Percentiles rank a stretch among this genome's conserved stretches.
Evolutionary conservation across 2,329 filamentous ascomycete genomes (phyloP).

Genomic region (Ceratocystis smalleyi): DNA sequence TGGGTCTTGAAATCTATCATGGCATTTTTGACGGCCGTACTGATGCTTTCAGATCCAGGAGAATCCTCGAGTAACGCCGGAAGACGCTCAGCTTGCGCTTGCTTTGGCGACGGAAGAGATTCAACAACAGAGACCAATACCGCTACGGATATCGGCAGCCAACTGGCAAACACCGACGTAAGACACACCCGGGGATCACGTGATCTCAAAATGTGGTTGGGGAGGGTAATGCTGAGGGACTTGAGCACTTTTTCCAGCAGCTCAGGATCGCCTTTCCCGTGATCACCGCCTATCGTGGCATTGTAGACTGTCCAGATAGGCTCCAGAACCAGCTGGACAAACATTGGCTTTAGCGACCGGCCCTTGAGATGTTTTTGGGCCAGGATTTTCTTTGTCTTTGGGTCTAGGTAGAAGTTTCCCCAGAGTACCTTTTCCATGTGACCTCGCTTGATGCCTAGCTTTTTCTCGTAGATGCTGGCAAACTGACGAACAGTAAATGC

Average conservation of each 20-base stretch:
- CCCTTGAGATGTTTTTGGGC: constrained; percentile 87
- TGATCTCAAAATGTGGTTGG: constrained; percentile 69
- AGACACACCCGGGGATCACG: constrained; percentile 71
- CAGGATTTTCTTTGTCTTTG: constrained; percentile 88
- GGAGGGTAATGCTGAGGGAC: constrained; percentile 68
- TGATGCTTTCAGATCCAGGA: constrained; percentile 58
- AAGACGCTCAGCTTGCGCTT: constrained; percentile 65
- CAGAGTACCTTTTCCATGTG: constrained; percentile 86
- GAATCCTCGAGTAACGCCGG: constrained; percentile 65
- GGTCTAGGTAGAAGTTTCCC: constrained; percentile 93
- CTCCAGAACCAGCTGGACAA: constrained; percentile 89
- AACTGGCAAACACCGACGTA: constrained; percentile 71
- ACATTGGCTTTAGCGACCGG: constrained; percentile 82
- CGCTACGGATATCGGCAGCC: constrained; percentile 86
- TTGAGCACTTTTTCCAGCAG: constrained; percentile 91
- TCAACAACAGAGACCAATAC: constrained; percentile 88
- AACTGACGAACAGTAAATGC: constrained; percentile 95
- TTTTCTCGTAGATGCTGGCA: constrained; percentile 84
- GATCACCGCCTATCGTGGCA: constrained; percentile 68
- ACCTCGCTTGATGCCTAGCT: constrained; percentile 81
- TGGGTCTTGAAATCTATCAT: constrained; percentile 65
- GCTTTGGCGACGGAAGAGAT: constrained; percentile 68
- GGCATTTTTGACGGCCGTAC: constrained; percentile 54
- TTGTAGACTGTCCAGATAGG: constrained; percentile 94
- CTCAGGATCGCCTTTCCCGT: constrained; percentile 65